These are phyloP conservation scores for Tulasnella sp. DNA, from an alignment of 768 basidiomycete genomes.

Conservation along the genomic window DNA sequence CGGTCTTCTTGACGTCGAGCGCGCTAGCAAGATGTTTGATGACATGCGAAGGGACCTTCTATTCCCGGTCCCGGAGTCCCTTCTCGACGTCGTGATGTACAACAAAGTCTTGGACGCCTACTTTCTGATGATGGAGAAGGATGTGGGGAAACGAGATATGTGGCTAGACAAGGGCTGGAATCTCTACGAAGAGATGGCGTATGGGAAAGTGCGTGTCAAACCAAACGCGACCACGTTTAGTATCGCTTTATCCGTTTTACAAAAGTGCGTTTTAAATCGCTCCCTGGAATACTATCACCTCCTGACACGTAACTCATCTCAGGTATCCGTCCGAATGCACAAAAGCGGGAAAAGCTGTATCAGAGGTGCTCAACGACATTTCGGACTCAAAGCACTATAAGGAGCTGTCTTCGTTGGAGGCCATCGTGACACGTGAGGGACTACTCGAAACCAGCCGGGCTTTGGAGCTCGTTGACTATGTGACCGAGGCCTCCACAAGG, in stretches of 20 bases:
- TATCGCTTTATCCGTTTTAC: constrained; percentile 49
- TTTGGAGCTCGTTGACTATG: constrained; percentile 37
- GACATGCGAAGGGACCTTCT: constrained; percentile 36
- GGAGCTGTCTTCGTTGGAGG: not conserved
- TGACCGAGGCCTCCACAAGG: constrained; percentile 53
- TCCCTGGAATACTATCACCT: constrained; percentile 27
- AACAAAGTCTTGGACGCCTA: constrained; percentile 61
- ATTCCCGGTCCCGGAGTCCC: constrained; percentile 29
- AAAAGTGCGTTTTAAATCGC: constrained; percentile 35
- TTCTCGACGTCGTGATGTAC: constrained; percentile 43
- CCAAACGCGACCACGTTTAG: constrained; percentile 58
- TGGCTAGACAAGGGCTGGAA: constrained; percentile 58
- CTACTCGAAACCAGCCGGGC: constrained; percentile 48
- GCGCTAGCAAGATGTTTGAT: constrained; percentile 66
- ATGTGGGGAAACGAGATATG: constrained; percentile 32
- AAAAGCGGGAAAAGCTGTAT: constrained; percentile 19
- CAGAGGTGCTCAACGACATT: constrained; percentile 38
- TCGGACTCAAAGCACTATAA: constrained; percentile 29
- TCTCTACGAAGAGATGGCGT: constrained; percentile 50
- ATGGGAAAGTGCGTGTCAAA: constrained; percentile 34
- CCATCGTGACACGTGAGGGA: constrained; percentile 45
- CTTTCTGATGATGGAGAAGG: constrained; percentile 34
- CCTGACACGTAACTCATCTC: too few relatives aligned
- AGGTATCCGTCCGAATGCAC: too few relatives aligned
- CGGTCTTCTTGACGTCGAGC: constrained; percentile 60